phyloP scores from a whole-genome alignment of 495 filamentous ascomycete genomes.

The Penicillium pulvis region DNA sequence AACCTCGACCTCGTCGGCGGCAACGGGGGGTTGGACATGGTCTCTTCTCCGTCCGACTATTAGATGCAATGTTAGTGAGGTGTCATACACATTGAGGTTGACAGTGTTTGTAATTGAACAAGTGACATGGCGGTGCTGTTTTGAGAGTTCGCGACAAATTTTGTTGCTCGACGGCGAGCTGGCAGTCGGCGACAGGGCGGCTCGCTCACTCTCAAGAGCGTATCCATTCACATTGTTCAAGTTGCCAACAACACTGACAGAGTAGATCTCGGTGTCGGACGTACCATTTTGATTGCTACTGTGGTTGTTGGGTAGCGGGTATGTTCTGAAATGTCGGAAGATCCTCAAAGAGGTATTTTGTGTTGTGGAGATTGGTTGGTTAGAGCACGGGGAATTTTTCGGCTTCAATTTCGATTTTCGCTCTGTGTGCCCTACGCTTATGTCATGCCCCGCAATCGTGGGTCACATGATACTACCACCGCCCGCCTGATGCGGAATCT shows the following conservation, averaged over 20 bases:
- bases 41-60: constrained; percentile 88
- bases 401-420: constrained; percentile 31
- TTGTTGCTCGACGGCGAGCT: not conserved
- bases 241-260: constrained; percentile 7
- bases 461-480: not conserved
- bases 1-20: constrained; percentile 89
- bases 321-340: constrained; percentile 53
- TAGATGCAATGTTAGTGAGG: constrained; percentile 18
- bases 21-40: constrained; percentile 69
- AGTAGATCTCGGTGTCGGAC: constrained; percentile 9
- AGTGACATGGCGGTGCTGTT: not conserved
- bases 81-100: not conserved
- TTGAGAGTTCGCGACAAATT: not conserved
- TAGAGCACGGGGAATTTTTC: constrained; percentile 30
- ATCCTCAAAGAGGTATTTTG: constrained; percentile 63
- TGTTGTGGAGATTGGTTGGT: constrained; percentile 26
- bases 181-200: not conserved
- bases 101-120: not conserved
- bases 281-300: constrained; percentile 47
- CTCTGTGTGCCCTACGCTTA: constrained; percentile 48
- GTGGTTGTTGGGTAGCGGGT: constrained; percentile 26
- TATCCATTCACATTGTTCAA: constrained; percentile 17
- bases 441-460: constrained; percentile 17
- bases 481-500: not conserved
- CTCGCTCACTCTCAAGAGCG: constrained; percentile 2